These are phyloP conservation scores for Bruguiera sexangula DNA, from an alignment of 345 rosid species.

Conservation along the genomic window DNA sequence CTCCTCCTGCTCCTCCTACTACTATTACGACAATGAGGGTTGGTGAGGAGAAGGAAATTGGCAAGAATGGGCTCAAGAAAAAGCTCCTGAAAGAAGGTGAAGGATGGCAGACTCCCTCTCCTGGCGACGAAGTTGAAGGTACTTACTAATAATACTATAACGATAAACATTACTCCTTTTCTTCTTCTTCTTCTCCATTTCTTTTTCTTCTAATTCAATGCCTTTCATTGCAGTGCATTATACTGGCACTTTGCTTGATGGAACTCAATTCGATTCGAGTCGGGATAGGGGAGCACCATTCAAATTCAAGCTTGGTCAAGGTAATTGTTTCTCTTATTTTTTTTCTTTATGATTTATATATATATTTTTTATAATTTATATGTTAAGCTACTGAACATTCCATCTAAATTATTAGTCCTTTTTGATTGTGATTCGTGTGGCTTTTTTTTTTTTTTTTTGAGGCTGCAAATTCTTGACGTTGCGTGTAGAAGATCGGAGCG, in stretches of 20 bases:
- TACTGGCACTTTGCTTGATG: slow-evolving; percentile 91
- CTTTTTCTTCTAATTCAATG: too few species aligned
- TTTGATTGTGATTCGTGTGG: not conserved
- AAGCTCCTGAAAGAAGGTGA: slow-evolving; percentile 76
- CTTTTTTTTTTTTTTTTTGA: not conserved
- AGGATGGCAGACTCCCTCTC: slow-evolving; percentile 63
- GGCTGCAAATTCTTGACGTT: not conserved
- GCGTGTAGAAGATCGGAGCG: too few species aligned
- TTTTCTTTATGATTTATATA: too few species aligned
- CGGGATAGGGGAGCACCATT: slow-evolving; percentile 81
- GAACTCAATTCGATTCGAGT: slow-evolving; percentile 90
- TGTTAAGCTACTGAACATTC: too few species aligned
- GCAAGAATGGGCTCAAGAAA: slow-evolving; percentile 72
- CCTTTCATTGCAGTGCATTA: slow-evolving; percentile 35
- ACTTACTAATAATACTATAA: not conserved
- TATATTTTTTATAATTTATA: too few species aligned
- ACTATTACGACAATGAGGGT: slow-evolving; percentile 14
- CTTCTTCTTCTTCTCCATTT: too few species aligned
- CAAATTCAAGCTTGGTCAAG: slow-evolving; percentile 95
- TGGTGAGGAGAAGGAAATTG: slow-evolving; percentile 82
- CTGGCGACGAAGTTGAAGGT: slow-evolving; percentile 91
- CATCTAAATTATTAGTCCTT: not conserved
- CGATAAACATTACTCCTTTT: too few species aligned
- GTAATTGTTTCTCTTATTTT: slow-evolving; percentile 20
- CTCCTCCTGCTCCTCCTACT: too few species aligned